Evolutionary conservation across 2,329 filamentous ascomycete genomes (phyloP).

Genomic region (Simplicillium sp.): DNA sequence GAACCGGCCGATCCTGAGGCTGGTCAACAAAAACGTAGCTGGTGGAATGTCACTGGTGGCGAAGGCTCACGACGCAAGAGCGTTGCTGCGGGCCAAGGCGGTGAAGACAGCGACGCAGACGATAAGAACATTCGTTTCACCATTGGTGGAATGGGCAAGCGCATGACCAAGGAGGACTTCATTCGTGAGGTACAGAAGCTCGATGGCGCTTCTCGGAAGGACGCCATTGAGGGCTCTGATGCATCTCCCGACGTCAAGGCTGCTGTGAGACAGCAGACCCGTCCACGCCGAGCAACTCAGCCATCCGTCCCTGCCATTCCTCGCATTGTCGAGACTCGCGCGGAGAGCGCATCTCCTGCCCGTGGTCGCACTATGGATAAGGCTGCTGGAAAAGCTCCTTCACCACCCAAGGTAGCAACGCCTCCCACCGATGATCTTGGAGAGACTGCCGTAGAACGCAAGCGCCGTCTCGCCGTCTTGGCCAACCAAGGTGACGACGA

Average conservation of each 20-base stretch:
- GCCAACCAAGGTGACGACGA: conserved; percentile 31
- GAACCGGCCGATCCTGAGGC: conserved; percentile 21
- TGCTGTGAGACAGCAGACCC: conserved; percentile 31
- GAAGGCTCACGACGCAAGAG: conserved; percentile 28
- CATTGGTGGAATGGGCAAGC: conserved; percentile 59
- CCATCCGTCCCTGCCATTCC: neutral
- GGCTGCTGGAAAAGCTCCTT: conserved; percentile 1
- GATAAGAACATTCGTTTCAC: conserved; percentile 69
- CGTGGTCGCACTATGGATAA: conserved; percentile 3
- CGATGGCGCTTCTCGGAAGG: conserved; percentile 53
- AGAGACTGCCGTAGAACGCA: conserved; percentile 63
- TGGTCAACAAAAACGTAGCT: conserved; percentile 34
- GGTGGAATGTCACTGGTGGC: conserved; percentile 35
- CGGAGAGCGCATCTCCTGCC: neutral
- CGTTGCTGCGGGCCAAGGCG: conserved; percentile 14
- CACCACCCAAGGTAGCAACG: conserved; percentile 2
- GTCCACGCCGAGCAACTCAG: neutral
- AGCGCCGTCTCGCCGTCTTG: conserved; percentile 50
- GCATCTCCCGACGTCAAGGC: conserved; percentile 39
- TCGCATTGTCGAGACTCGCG: conserved; percentile 5
- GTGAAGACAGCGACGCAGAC: conserved; percentile 45
- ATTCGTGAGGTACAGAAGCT: conserved; percentile 64
- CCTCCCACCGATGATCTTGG: conserved; percentile 17
- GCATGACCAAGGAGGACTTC: conserved; percentile 76
- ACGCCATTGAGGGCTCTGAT: conserved; percentile 41